Conservation (phyloP, 1,284 basidiomycete genomes). For the Puccinia brachypodii region DNA sequence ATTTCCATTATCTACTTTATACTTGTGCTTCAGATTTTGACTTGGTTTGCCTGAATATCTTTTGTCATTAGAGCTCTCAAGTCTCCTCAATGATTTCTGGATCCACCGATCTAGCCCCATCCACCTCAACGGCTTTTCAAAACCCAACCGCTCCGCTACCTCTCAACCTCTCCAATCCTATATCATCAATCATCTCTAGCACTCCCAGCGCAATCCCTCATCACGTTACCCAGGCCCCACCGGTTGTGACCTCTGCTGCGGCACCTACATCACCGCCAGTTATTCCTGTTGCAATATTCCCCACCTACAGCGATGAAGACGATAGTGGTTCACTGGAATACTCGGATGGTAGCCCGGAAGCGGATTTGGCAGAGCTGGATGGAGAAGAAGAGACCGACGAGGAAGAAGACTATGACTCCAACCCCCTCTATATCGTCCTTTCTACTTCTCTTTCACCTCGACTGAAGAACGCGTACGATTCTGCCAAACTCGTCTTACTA, state of each 20-base stretch:
- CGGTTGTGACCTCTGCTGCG: slow-evolving; percentile 16
- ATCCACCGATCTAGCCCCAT: neutral
- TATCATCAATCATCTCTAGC: neutral
- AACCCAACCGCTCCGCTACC: neutral
- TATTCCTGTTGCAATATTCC: slow-evolving; percentile 43
- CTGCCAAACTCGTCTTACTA: slow-evolving; percentile 49
- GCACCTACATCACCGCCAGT: slow-evolving; percentile 10
- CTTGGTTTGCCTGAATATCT: neutral
- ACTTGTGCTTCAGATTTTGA: neutral
- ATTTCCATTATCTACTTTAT: no score
- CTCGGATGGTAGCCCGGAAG: slow-evolving; percentile 32
- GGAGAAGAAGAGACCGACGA: slow-evolving; percentile 46
- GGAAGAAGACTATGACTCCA: slow-evolving; percentile 50
- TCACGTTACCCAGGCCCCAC: neutral
- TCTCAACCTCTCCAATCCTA: neutral
- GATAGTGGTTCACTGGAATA: slow-evolving; percentile 26
- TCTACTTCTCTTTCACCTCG: slow-evolving; percentile 50
- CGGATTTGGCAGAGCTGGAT: slow-evolving; percentile 11
- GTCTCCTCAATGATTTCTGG: slow-evolving; percentile 10
- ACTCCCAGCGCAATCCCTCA: slow-evolving; percentile 12
- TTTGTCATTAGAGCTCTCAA: slow-evolving; percentile 13
- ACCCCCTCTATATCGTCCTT: slow-evolving; percentile 49
- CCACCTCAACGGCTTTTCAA: neutral
- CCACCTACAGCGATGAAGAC: slow-evolving; percentile 43
- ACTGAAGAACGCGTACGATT: slow-evolving; percentile 51